Evolutionary conservation across 2,329 filamentous ascomycete species (phyloP).

Genomic region (Nemania sp.): DNA sequence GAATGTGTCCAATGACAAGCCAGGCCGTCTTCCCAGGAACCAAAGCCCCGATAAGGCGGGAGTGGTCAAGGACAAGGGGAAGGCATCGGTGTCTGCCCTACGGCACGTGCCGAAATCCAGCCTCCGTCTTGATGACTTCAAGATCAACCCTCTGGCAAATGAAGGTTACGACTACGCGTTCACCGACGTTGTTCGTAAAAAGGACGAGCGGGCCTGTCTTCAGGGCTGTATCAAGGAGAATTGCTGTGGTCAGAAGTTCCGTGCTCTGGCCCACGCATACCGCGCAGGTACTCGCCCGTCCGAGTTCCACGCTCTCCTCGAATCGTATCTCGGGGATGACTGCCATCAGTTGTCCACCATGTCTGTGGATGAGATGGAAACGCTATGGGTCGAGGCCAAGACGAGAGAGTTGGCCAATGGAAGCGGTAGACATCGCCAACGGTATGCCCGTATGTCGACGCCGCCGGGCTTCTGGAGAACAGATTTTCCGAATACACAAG

Average conservation of each 20-base stretch:
- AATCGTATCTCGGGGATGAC: slow-evolving; percentile 61
- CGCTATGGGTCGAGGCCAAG: slow-evolving; percentile 75
- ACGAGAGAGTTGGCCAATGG: slow-evolving; percentile 73
- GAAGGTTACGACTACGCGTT: slow-evolving; percentile 75
- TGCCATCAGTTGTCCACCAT: slow-evolving; percentile 64
- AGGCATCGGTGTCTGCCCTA: slow-evolving; percentile 46
- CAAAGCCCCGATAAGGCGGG: slow-evolving; percentile 25
- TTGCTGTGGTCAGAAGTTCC: slow-evolving; percentile 77
- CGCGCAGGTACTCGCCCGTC: slow-evolving; percentile 43
- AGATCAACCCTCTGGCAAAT: slow-evolving; percentile 75
- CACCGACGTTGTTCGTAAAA: slow-evolving; percentile 73
- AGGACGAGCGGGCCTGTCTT: slow-evolving; percentile 69
- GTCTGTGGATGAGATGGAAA: slow-evolving; percentile 62
- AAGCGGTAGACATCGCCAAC: slow-evolving; percentile 76
- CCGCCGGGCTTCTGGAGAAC: slow-evolving; percentile 90
- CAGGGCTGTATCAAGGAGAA: slow-evolving; percentile 74
- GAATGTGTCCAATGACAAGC: slow-evolving; percentile 12
- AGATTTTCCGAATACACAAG: slow-evolving; percentile 89
- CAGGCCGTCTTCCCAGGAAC: slow-evolving; percentile 10
- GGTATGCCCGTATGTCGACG: slow-evolving; percentile 70
- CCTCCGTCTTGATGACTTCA: slow-evolving; percentile 75
- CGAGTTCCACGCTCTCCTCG: slow-evolving; percentile 49
- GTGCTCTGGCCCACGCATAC: slow-evolving; percentile 63
- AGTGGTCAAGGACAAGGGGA: slow-evolving; percentile 17
- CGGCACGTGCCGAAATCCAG: slow-evolving; percentile 61